These are phyloP conservation scores for Paraglomus occultum DNA, from an alignment of 192 early-diverging fungal species.

Conservation along the genomic window DNA sequence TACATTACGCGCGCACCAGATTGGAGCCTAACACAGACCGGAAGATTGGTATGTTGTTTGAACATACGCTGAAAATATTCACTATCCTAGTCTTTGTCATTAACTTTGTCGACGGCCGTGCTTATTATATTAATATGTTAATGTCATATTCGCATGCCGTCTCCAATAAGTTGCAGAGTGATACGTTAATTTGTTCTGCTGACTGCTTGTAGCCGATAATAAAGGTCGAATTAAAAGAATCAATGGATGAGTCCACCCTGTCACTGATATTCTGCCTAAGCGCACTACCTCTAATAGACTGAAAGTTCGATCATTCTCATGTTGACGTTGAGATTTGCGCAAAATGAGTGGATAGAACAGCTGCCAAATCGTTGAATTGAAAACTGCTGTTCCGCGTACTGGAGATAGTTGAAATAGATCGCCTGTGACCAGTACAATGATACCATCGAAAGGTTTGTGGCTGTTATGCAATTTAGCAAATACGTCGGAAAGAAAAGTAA, in stretches of 20 bases:
- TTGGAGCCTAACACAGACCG: not conserved
- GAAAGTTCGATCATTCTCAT: not conserved
- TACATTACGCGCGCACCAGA: not conserved
- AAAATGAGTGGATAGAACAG: slow-evolving; percentile 6
- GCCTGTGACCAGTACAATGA: not conserved
- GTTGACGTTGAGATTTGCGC: not conserved
- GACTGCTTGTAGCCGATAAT: not conserved
- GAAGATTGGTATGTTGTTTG: slow-evolving; percentile 12
- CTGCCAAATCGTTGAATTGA: not conserved
- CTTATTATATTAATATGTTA: not conserved
- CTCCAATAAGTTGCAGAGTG: not conserved
- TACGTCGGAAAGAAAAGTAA: not conserved
- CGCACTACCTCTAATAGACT: not conserved
- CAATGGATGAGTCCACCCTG: not conserved
- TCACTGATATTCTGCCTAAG: not conserved
- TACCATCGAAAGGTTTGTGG: not conserved
- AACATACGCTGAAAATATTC: not conserved
- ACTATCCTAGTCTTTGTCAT: not conserved
- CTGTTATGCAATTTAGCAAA: not conserved
- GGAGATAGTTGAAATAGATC: slow-evolving; percentile 11
- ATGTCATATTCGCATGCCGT: too few relatives aligned
- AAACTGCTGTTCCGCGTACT: not conserved
- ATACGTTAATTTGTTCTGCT: not conserved
- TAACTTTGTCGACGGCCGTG: not conserved
- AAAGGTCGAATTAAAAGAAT: not conserved